A percentile compares a stretch with the other conserved stretches of the same genome.
phyloP scores from a whole-genome alignment of 306 rosid genomes.

The Luffa acutangula region DNA sequence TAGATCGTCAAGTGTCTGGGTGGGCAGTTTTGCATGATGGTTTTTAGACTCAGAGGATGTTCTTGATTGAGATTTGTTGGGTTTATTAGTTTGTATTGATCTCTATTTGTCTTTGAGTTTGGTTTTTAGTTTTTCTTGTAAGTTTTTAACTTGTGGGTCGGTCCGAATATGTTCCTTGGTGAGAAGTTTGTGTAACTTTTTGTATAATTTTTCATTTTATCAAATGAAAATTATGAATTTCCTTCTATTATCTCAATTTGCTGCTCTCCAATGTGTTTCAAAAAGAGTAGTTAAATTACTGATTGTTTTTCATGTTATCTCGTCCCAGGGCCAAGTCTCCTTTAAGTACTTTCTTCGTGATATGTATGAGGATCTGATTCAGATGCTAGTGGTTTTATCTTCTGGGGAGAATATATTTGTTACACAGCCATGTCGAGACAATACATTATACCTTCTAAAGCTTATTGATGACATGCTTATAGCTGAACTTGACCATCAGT shows the following conservation, averaged over 20 bases:
- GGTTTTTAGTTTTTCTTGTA: neutral
- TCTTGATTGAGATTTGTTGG: too few species aligned
- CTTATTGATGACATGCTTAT: constrained; percentile 84
- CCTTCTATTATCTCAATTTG: neutral
- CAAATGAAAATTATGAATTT: neutral
- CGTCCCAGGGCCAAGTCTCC: constrained; percentile 49
- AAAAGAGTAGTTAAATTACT: constrained; percentile 4
- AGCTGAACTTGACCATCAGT: constrained; percentile 64
- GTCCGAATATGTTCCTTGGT: neutral
- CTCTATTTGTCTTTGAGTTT: neutral
- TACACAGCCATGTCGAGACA: constrained; percentile 92
- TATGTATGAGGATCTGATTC: constrained; percentile 67
- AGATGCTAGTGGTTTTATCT: constrained; percentile 58
- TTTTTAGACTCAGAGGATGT: too few species aligned
- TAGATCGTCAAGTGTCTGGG: too few species aligned
- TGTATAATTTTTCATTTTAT: neutral
- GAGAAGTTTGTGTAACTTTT: neutral
- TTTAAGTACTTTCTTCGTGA: constrained; percentile 56
- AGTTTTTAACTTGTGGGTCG: neutral
- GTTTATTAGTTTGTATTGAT: neutral
- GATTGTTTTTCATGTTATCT: constrained; percentile 16
- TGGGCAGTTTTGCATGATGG: too few species aligned
- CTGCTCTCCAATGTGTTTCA: constrained; percentile 10
- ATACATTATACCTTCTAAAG: constrained; percentile 69
- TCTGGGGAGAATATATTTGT: constrained; percentile 62